phyloP scores from a whole-genome alignment of 2,329 filamentous ascomycete genomes.

The Thielaviopsis musarum region DNA sequence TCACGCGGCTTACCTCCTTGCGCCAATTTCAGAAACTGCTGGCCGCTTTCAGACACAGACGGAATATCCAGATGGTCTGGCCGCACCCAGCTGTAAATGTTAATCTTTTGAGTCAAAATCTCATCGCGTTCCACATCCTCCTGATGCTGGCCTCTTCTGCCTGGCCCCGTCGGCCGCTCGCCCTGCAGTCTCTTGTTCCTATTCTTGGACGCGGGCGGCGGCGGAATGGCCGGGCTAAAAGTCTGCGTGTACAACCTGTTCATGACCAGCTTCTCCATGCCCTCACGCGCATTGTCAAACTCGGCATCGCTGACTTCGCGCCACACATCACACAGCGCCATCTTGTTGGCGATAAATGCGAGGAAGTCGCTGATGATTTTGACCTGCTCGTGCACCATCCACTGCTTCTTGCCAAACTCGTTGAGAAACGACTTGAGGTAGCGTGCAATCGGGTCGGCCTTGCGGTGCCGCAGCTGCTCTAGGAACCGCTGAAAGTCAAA shows the following conservation, averaged over 20 bases:
- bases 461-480: conserved; percentile 87
- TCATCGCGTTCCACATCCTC: conserved; percentile 96
- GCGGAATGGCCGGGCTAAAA: conserved; percentile 82
- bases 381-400: conserved; percentile 99
- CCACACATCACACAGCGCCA: conserved; percentile 96
- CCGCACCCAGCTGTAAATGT: conserved; percentile 87
- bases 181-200: conserved; percentile 41
- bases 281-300: conserved; percentile 94
- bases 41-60: conserved; percentile 67
- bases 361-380: conserved; percentile 97
- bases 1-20: conserved; percentile 49
- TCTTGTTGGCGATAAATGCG: conserved; percentile 94
- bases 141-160: conserved; percentile 87
- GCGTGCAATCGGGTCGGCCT: conserved; percentile 92
- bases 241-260: conserved; percentile 91
- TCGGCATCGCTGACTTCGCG: conserved; percentile 87
- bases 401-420: conserved; percentile 94
- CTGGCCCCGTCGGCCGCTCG: conserved; percentile 56
- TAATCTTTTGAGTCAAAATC: conserved; percentile 88
- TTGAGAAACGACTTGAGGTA: conserved; percentile 87
- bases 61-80: conserved; percentile 91
- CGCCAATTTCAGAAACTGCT: conserved; percentile 72
- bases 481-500: conserved; percentile 97
- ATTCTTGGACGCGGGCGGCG: conserved; percentile 50
- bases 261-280: conserved; percentile 99